Conservation (phyloP, 1,284 basidiomycete genomes). For the Pholiota adiposa region DNA sequence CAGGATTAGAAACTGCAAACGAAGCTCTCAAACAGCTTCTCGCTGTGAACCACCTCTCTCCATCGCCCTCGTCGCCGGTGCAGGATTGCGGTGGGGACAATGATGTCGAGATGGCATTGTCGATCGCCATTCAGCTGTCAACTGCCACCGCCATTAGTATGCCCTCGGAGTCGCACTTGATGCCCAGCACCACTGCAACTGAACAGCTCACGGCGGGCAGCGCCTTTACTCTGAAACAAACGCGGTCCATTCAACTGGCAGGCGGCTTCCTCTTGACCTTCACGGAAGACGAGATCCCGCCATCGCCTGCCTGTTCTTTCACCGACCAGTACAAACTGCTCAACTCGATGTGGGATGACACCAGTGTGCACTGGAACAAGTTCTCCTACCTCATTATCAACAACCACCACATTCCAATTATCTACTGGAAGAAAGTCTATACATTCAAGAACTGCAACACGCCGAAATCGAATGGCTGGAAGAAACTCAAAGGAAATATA, state of each 20-base stretch:
- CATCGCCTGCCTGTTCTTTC: slow-evolving; percentile 24
- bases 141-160: too few species aligned
- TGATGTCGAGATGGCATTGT: too few species aligned
- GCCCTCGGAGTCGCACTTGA: too few species aligned
- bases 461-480: slow-evolving; percentile 13
- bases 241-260: neutral
- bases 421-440: slow-evolving; percentile 20
- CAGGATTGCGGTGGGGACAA: too few species aligned
- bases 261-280: slow-evolving; percentile 10
- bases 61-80: neutral
- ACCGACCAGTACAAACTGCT: slow-evolving; percentile 19
- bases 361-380: slow-evolving; percentile 18
- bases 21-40: neutral
- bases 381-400: slow-evolving; percentile 18
- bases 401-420: slow-evolving; percentile 7
- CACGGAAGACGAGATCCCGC: slow-evolving; percentile 20
- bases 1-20: neutral
- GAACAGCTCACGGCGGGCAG: too few species aligned
- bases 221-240: neutral
- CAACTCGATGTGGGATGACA: slow-evolving; percentile 29
- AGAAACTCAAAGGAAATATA: slow-evolving; percentile 4
- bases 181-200: too few species aligned
- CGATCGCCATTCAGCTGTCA: too few species aligned
- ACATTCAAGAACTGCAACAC: neutral
- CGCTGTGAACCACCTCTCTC: neutral